Conservation (phyloP, 2,329 filamentous ascomycete species). For the Hypoxylon sp. region DNA sequence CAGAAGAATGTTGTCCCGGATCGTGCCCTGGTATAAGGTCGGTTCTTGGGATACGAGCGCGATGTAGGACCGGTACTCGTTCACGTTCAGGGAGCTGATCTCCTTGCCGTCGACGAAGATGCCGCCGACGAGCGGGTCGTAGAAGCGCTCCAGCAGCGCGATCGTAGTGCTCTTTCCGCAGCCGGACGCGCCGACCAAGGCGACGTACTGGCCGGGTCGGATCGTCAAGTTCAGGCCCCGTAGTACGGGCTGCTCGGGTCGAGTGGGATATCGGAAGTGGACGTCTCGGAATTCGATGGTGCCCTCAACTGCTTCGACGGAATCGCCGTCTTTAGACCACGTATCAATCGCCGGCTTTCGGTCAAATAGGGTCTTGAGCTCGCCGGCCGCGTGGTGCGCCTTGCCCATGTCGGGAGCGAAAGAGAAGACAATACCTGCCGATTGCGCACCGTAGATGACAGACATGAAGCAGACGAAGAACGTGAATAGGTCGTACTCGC, state of each 20-base stretch:
- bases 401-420: conserved; percentile 95
- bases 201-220: conserved; percentile 83
- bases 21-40: conserved; percentile 91
- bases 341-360: conserved; percentile 83
- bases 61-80: conserved; percentile 84
- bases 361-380: conserved; percentile 87
- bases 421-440: conserved; percentile 87
- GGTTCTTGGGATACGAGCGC: conserved; percentile 95
- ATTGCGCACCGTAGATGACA: conserved; percentile 92
- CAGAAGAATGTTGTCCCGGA: conserved; percentile 89
- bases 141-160: conserved; percentile 91
- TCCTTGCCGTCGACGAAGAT: conserved; percentile 87
- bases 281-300: conserved; percentile 90
- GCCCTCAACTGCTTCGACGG: conserved; percentile 74
- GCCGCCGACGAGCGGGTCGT: conserved; percentile 84
- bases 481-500: conserved; percentile 81
- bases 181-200: conserved; percentile 91
- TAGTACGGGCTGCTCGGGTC: conserved; percentile 91
- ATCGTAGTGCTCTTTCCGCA: conserved; percentile 97
- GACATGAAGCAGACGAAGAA: conserved; percentile 94
- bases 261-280: conserved; percentile 93
- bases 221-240: conserved; percentile 82
- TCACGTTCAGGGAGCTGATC: conserved; percentile 83
- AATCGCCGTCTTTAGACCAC: conserved; percentile 78
- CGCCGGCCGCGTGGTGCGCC: conserved; percentile 83